Percentiles rank a stretch among this genome's conserved stretches.
These are phyloP conservation scores for Pyronema omphalodes DNA, from an alignment of 495 filamentous ascomycete species.

Conservation along the genomic window DNA sequence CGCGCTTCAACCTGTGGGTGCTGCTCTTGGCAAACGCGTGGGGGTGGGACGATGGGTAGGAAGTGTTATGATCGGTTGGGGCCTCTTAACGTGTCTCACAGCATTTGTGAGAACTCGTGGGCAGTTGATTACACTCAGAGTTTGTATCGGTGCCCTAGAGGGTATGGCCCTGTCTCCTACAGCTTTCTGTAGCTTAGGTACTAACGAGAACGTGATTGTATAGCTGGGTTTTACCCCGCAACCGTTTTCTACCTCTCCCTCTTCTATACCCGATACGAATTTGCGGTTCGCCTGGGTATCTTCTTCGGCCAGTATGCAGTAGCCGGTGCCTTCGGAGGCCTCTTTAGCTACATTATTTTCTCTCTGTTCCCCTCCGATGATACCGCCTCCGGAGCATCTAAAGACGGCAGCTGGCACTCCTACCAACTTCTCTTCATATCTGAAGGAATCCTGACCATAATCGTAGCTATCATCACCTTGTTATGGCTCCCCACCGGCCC, in stretches of 20 bases:
- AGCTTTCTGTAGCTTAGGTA: conserved; percentile 10
- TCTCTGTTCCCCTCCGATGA: conserved; percentile 10
- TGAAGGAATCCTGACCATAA: conserved; percentile 33
- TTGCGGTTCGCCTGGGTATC: conserved; percentile 33
- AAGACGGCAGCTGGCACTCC: conserved; percentile 25
- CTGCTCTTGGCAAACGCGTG: conserved; percentile 34
- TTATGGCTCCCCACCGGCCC: conserved; percentile 35
- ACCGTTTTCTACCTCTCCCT: conserved; percentile 35
- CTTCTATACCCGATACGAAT: conserved; percentile 39
- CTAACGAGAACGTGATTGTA: conserved; percentile 21
- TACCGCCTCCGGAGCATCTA: conserved; percentile 8
- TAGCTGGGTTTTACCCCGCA: conserved; percentile 36
- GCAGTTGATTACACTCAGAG: conserved; percentile 27
- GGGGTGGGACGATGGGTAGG: conserved; percentile 38
- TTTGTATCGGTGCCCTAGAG: conserved; percentile 28
- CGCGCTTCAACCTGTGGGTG: conserved; percentile 35
- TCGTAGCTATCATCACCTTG: conserved; percentile 30
- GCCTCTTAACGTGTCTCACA: conserved; percentile 29
- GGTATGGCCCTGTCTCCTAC: conserved; percentile 6
- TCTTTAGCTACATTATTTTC: conserved; percentile 29
- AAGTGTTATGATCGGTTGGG: conserved; percentile 37
- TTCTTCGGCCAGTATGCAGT: conserved; percentile 42
- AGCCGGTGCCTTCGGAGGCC: conserved; percentile 38
- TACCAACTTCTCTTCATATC: conserved; percentile 43
- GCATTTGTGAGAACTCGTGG: conserved; percentile 27